Percentiles rank a stretch among this genome's conserved stretches.
Evolutionary conservation across 345 rosid species (phyloP).

Genomic region (Acer negundo): DNA sequence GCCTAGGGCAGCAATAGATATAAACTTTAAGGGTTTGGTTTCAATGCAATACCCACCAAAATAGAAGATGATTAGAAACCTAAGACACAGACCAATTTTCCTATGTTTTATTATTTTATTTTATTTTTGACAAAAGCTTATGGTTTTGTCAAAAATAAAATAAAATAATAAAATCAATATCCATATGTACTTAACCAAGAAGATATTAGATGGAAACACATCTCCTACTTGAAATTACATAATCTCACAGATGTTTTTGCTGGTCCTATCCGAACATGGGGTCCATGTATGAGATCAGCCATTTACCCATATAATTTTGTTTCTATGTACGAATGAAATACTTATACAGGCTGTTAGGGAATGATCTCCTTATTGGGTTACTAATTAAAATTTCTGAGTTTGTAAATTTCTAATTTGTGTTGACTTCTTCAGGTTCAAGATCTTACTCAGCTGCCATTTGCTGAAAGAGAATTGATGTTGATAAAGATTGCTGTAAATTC

Average conservation of each 20-base stretch:
- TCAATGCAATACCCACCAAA: background rate
- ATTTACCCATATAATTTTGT: background rate
- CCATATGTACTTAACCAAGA: no score
- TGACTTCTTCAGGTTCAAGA: conserved; percentile 43
- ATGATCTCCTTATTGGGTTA: background rate
- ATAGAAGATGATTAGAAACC: background rate
- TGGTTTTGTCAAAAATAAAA: no score
- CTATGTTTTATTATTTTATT: background rate
- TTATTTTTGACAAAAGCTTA: no score
- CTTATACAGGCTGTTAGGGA: background rate
- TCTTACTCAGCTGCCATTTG: conserved; percentile 70
- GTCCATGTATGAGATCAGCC: background rate
- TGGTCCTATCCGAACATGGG: background rate
- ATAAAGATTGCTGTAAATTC: conserved; percentile 69
- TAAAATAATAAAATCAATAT: no score
- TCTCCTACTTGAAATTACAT: no score
- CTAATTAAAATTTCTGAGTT: background rate
- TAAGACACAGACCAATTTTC: background rate
- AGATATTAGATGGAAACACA: no score
- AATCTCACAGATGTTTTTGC: background rate
- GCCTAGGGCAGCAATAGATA: background rate
- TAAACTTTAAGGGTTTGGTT: background rate
- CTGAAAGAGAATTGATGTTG: conserved; percentile 68
- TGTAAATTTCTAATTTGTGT: background rate
- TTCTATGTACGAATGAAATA: background rate